These are phyloP conservation scores for Daldinia decipiens DNA, from an alignment of 495 filamentous ascomycete species.

Conservation along the genomic window DNA sequence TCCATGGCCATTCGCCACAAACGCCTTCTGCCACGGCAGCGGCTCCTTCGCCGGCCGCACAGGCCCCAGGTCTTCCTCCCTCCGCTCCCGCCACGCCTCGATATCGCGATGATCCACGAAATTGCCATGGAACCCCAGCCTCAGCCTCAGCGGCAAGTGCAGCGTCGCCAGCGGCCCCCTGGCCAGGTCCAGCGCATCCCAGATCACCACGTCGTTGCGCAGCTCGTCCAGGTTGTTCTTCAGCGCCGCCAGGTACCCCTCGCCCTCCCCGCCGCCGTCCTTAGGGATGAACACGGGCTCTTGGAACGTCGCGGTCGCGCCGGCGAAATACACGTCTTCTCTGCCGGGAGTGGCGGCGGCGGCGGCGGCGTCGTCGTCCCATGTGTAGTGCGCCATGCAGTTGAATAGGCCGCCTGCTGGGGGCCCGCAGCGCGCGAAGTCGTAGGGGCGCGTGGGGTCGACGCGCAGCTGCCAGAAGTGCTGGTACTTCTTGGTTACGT, in stretches of 20 bases:
- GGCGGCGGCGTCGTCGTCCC: conserved; percentile 29
- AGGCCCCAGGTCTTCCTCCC: conserved; percentile 55
- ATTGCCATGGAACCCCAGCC: conserved; percentile 60
- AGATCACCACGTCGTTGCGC: conserved; percentile 61
- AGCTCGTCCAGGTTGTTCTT: conserved; percentile 64
- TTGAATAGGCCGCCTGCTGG: conserved; percentile 62
- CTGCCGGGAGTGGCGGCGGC: conserved; percentile 45
- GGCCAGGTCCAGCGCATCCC: conserved; percentile 58
- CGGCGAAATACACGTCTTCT: conserved; percentile 58
- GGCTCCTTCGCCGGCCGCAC: conserved; percentile 53
- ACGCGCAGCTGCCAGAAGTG: conserved; percentile 66
- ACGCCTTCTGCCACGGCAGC: conserved; percentile 55
- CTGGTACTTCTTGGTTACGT: conserved; percentile 59
- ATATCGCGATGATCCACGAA: conserved; percentile 59
- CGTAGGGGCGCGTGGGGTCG: conserved; percentile 56
- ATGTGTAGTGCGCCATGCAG: conserved; percentile 58
- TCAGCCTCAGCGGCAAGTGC: conserved; percentile 57
- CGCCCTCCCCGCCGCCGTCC: conserved; percentile 58
- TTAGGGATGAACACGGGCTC: conserved; percentile 68
- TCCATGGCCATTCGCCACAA: conserved; percentile 30
- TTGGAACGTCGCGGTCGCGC: conserved; percentile 64
- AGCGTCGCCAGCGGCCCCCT: conserved; percentile 59
- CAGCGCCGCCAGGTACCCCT: conserved; percentile 65
- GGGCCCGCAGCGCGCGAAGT: conserved; percentile 61
- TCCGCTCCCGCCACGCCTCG: conserved; percentile 53